phyloP scores from a whole-genome alignment of 2,329 filamentous ascomycete genomes.

The Akanthomyces dipterigenus region DNA sequence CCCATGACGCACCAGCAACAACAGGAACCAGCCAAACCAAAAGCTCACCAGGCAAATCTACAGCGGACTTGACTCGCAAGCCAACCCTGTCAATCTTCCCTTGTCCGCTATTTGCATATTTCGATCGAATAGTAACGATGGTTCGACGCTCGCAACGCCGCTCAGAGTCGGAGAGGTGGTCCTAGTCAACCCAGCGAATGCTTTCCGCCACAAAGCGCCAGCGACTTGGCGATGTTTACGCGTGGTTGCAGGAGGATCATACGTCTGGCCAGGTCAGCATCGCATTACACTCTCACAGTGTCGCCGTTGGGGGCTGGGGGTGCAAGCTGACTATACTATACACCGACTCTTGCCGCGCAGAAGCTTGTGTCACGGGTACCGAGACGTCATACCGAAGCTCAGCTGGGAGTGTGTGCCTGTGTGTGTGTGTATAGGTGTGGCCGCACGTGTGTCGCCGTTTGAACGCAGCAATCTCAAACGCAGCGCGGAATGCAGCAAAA shows the following conservation, averaged over 20 bases:
- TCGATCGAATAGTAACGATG: neutral
- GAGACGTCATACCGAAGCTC: neutral
- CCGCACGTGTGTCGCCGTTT: too few relatives aligned
- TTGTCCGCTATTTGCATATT: neutral
- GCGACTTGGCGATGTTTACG: too few relatives aligned
- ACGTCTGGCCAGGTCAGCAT: too few relatives aligned
- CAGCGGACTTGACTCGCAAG: neutral
- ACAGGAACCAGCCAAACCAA: too few relatives aligned
- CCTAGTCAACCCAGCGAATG: neutral
- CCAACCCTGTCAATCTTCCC: neutral
- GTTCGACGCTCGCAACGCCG: neutral
- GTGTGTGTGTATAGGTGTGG: too few relatives aligned
- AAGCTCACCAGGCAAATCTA: neutral
- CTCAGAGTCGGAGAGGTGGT: neutral
- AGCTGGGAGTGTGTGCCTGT: too few relatives aligned
- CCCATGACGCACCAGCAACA: neutral
- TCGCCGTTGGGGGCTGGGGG: too few relatives aligned
- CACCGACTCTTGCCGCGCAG: too few relatives aligned
- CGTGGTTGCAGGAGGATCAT: too few relatives aligned
- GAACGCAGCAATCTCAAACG: neutral
- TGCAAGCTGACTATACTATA: too few relatives aligned
- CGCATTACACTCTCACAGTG: too few relatives aligned
- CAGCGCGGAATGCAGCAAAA: constrained; percentile 1
- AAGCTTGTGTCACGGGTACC: neutral
- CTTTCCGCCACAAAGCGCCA: neutral